Conservation (phyloP, 257 asterid genomes). For the Fraxinus excelsior region DNA sequence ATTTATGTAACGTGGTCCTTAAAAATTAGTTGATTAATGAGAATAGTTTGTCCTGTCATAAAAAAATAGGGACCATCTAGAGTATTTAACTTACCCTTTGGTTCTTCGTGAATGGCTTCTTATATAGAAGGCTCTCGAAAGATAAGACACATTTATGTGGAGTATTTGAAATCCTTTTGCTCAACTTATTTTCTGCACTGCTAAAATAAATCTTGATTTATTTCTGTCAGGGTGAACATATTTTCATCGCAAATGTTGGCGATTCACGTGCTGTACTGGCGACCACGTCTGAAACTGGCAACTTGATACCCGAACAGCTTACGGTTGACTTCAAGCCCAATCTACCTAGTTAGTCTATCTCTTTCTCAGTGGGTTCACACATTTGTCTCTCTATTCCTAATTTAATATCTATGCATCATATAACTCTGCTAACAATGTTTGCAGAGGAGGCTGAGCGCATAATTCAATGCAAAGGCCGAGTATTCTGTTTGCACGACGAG, state of each 20-base stretch:
- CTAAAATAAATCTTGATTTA: not conserved
- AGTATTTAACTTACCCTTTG: too few relatives aligned
- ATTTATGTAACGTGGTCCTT: constrained; percentile 28
- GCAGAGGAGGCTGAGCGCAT: constrained; percentile 91
- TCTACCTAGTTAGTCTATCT: constrained; percentile 64
- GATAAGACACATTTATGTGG: not conserved
- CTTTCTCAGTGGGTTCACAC: not conserved
- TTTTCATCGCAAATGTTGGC: constrained; percentile 82
- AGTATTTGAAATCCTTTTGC: not conserved
- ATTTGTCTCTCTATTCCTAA: not conserved
- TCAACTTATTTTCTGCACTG: not conserved
- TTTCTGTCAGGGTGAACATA: constrained; percentile 60
- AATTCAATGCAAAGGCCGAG: constrained; percentile 66
- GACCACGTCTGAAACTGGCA: constrained; percentile 66
- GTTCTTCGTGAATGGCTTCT: not conserved
- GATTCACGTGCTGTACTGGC: constrained; percentile 96
- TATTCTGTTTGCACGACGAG: constrained; percentile 75
- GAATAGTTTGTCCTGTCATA: not conserved
- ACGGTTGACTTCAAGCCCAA: constrained; percentile 92
- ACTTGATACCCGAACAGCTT: constrained; percentile 72
- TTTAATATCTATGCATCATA: not conserved
- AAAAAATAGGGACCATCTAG: not conserved
- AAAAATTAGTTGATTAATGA: constrained; percentile 8
- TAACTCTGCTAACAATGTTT: not conserved
- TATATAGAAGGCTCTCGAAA: not conserved